phyloP scores from a whole-genome alignment of 257 asterid genomes.

The Leptodermis oblonga region DNA sequence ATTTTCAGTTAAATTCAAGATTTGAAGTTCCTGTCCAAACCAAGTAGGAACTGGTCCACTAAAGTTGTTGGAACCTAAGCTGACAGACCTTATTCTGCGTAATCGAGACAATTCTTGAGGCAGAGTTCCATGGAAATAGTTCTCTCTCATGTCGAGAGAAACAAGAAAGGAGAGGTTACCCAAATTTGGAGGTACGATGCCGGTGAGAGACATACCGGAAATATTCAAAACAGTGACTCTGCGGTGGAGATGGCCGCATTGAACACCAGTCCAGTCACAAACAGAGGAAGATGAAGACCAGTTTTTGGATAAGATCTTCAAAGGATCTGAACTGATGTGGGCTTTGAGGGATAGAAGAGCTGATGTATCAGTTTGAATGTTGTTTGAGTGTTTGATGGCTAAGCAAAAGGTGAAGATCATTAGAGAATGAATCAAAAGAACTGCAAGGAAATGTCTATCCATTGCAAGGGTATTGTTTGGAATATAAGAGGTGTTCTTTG shows the following conservation, averaged over 20 bases:
- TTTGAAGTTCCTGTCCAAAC: not conserved
- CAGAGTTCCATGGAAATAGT: constrained; percentile 24
- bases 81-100: too few species aligned
- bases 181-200: not conserved
- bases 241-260: too few species aligned
- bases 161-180: constrained; percentile 23
- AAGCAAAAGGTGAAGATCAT: not conserved
- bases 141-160: constrained; percentile 18
- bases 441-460: too few species aligned
- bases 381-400: not conserved
- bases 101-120: too few species aligned
- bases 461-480: too few species aligned
- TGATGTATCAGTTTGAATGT: not conserved
- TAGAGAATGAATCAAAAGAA: not conserved
- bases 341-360: not conserved
- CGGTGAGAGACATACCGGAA: not conserved
- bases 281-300: constrained; percentile 4
- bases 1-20: not conserved
- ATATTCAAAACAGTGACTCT: not conserved
- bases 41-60: constrained; percentile 9
- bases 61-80: too few species aligned
- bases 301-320: not conserved
- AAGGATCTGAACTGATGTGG: constrained; percentile 3
- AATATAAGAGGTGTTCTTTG: too few species aligned
- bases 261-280: too few species aligned